phyloP scores from a whole-genome alignment of 164 flowering plant genomes.

The Tetrastigma voinierianum region DNA sequence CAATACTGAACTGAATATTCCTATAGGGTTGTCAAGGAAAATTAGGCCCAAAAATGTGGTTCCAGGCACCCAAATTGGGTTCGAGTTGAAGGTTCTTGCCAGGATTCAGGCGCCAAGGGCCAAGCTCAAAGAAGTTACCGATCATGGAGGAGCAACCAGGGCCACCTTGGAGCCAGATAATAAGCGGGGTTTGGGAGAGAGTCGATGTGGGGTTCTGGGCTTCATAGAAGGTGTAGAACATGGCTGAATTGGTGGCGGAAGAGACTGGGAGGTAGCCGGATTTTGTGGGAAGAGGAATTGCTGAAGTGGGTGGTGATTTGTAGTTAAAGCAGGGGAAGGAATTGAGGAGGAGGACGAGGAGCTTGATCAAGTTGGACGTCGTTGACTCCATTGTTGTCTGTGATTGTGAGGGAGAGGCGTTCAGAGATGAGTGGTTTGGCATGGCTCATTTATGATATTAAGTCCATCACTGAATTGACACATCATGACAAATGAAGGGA shows the following conservation, averaged over 20 bases:
- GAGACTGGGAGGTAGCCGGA: constrained; percentile 74
- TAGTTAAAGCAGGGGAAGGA: background rate
- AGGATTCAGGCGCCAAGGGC: constrained; percentile 55
- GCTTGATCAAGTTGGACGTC: too few species aligned
- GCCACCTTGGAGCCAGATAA: constrained; percentile 90
- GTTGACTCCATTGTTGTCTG: too few species aligned
- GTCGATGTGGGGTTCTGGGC: constrained; percentile 49
- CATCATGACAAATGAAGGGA: too few species aligned
- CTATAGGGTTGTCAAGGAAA: constrained; percentile 79
- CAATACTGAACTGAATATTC: constrained; percentile 73
- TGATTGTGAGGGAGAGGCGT: too few species aligned
- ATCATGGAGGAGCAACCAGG: constrained; percentile 86
- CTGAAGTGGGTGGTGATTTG: constrained; percentile 5
- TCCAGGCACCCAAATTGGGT: constrained; percentile 73
- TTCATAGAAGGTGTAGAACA: constrained; percentile 76
- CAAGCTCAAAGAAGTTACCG: constrained; percentile 79
- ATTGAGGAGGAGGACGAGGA: constrained; percentile 20
- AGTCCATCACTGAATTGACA: too few species aligned
- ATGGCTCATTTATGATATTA: too few species aligned
- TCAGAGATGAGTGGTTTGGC: too few species aligned
- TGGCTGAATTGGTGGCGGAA: constrained; percentile 51
- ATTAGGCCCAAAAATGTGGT: constrained; percentile 69
- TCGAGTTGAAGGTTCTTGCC: constrained; percentile 26
- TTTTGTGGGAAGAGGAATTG: constrained; percentile 51
- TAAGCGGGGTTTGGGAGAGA: constrained; percentile 56